Base-by-base conservation (phyloP, 1,139 yeast species). In the Insectozyma bohioensis region DNA sequence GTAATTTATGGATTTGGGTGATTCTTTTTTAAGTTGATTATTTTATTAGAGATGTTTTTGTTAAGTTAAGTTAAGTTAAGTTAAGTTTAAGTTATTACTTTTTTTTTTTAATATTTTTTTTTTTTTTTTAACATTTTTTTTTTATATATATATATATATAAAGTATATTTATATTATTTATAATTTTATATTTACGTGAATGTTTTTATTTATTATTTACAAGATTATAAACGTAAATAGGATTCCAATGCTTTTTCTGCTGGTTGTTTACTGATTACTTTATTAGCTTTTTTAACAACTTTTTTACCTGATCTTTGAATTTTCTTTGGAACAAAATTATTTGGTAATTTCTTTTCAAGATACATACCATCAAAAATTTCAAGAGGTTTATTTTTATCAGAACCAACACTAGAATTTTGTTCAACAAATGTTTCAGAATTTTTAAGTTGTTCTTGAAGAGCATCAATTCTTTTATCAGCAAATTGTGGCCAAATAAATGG, bases 401-500 rank as follows among this genome's bases (percentile, higher is more conserved):
- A 80, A 5, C 95, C 95, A n/a, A 37, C 33, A 6, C 60, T 56
- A 12, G 25, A 20, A 17, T 33, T 33, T 5, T 20, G 18, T 20
- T 31, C 28, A 12, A 36, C 39, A 23, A 37, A 19, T 23, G 54
- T 52, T 29, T 53, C 46, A 46, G 59, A 63, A 40, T 57, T 54
- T 13, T 52, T 53, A 33, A 45, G 47, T 31, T 52, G 51, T 21
- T 47, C 28, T 20, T 48, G 45, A 20, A 61, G 49, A 19, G 41
- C 43, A 15, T 54, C 58, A 26, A 54, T 56, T 30, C 54, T 34
- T 14, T 47, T 56, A 18, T 45, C 43, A 2, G 73, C 63, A 47
- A 80, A 79, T 30, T 74, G 82, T 3, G 97, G 97, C 97, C 97
- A 90, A 31, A 88, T 73, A 53, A 90, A 90, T 12, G 97, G 97